A percentile compares a stretch with the other conserved stretches of the same genome.
These are phyloP conservation scores for Globisporangium nagaii DNA, from an alignment of 352 stramenopile genomes.

Conservation along the genomic window DNA sequence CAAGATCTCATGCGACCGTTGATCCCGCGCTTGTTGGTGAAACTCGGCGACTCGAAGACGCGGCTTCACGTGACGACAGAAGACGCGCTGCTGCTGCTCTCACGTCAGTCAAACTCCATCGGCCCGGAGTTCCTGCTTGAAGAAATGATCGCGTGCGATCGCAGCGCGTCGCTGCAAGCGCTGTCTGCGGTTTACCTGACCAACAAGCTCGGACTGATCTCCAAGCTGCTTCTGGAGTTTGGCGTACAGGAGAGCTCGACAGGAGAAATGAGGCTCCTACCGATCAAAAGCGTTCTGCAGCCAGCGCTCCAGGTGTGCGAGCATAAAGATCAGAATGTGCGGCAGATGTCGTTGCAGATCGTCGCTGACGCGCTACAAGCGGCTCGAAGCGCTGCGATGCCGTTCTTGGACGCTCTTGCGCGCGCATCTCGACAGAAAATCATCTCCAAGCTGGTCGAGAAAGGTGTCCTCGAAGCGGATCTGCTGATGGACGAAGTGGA, in stretches of 20 bases:
- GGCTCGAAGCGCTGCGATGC: slow-evolving; percentile 53
- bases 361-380: slow-evolving; percentile 60
- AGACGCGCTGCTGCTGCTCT: slow-evolving; percentile 67
- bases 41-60: slow-evolving; percentile 73
- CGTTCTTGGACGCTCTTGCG: slow-evolving; percentile 61
- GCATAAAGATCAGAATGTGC: slow-evolving; percentile 67
- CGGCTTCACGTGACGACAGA: slow-evolving; percentile 65
- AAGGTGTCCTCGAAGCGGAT: slow-evolving; percentile 64
- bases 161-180: slow-evolving; percentile 42
- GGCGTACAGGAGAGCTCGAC: slow-evolving; percentile 49
- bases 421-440: slow-evolving; percentile 68
- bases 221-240: slow-evolving; percentile 77
- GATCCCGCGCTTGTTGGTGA: slow-evolving; percentile 62
- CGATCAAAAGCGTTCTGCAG: slow-evolving; percentile 68
- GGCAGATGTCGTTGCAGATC: slow-evolving; percentile 59
- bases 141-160: slow-evolving; percentile 64
- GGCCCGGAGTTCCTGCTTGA: slow-evolving; percentile 70
- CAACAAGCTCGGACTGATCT: slow-evolving; percentile 71
- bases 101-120: slow-evolving; percentile 47
- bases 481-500: slow-evolving; percentile 84
- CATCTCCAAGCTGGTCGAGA: slow-evolving; percentile 74
- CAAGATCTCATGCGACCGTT: slow-evolving; percentile 63
- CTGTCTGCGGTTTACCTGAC: slow-evolving; percentile 51
- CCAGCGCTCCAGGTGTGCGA: slow-evolving; percentile 62
- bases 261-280: slow-evolving; percentile 24